Evolutionary conservation across 2,329 filamentous ascomycete species (phyloP).

Genomic region (Colletotrichum karsti): DNA sequence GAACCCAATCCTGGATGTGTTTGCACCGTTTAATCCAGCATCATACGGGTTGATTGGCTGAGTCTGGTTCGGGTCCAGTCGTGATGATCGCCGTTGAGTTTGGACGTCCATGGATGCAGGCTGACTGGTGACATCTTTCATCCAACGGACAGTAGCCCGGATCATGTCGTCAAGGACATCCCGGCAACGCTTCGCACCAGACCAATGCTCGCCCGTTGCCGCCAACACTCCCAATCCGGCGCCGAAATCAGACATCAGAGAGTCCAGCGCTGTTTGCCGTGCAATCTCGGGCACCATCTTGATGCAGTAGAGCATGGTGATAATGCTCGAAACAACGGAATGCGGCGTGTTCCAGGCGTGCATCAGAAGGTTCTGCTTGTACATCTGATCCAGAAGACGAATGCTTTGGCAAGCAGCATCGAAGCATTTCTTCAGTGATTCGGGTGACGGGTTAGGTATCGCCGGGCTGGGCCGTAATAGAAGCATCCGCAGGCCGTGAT

Average conservation of each 20-base stretch:
- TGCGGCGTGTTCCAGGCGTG: constrained; percentile 60
- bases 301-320: constrained; percentile 61
- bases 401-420: constrained; percentile 51
- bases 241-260: constrained; percentile 49
- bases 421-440: constrained; percentile 50
- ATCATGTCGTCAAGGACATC: constrained; percentile 52
- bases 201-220: constrained; percentile 61
- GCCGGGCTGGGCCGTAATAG: constrained; percentile 60
- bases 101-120: background rate
- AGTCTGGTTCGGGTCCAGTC: background rate
- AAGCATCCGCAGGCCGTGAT: constrained; percentile 57
- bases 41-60: background rate
- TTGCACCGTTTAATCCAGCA: background rate
- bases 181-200: constrained; percentile 54
- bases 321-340: constrained; percentile 53
- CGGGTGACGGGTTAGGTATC: constrained; percentile 54
- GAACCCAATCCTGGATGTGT: background rate
- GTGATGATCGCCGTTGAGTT: background rate
- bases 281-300: constrained; percentile 53
- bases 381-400: constrained; percentile 50
- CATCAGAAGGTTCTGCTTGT: constrained; percentile 51
- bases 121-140: constrained; percentile 27
- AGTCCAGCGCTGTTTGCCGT: constrained; percentile 35
- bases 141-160: constrained; percentile 38
- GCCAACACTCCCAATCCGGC: constrained; percentile 56